Evolutionary conservation across 768 basidiomycete genomes (phyloP), one percentile per base, ranked within the genome.

Genomic region (Leucocoprinus birnbaumii): DNA sequence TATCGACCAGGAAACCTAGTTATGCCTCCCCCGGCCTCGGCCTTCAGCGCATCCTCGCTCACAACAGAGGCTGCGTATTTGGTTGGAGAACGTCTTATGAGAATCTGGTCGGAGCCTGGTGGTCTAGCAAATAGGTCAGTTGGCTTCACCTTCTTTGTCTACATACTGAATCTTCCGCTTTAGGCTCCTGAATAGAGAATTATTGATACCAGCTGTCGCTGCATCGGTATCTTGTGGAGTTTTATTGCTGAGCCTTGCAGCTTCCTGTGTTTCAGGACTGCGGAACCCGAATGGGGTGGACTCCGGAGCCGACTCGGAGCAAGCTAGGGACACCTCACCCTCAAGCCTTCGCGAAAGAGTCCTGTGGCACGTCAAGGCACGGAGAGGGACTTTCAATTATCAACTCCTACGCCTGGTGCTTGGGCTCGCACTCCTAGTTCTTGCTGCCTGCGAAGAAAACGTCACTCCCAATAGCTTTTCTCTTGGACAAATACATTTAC

Each of bases 341-440:
- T 64, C 14, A 71, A 70, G 22, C 46, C 74, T 34, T 52, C 65
- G 26, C 63, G 66, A 19, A 73, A 75, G 46, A 61, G 75, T 48
- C 66, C 65, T 37, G 66, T 26, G 61, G 24, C 80, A 80, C 59
- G 64, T 82, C 24, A 50, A 62, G 13, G 59, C 65, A 10, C 74
- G 78, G 49, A 79, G 82, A 5, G 84, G 83, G 9, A 57, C 63
- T 21, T 83, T 81, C 16, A 13, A 4, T 4, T 38, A 38, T 38
- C 38, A 14, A 14, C 9, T 31, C 11, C 11, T 31, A 31, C 31
- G 31, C 31, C 31, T 31, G 31, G 11, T 11, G 6, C 11, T 31
- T 11, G 31, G 31, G 6, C 4, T 38, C 13, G 38, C 16, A 16
- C 38, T 38, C 16, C 38, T 38, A 13, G 9, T 14, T n/a, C 3